Base-by-base conservation (phyloP, 2,329 filamentous ascomycete genomes). In the Pyrenochaeta sp. region DNA sequence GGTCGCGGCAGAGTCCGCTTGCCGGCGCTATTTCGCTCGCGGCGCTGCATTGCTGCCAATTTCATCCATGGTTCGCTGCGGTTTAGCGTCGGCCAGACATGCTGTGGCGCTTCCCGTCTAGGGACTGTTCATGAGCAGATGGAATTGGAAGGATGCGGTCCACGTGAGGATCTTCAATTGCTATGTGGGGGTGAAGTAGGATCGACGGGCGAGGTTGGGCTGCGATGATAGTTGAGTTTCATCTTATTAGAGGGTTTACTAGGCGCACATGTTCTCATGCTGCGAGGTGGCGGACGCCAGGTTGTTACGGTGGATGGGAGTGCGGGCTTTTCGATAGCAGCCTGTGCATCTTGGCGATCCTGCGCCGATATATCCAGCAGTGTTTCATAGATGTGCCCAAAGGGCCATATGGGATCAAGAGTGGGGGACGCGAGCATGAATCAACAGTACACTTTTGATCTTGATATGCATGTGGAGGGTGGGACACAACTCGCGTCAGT, bases 31-130 rank as follows among this genome's bases (percentile, higher is more conserved):
- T 27, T 25, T 36, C 10, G 40, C 22, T n/a, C n/a, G 19, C 19
- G 1, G 19, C n/a, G 40, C 25, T 43, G 25, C 40, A n/a, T 19
- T 42, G 13, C n/a, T 42, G 39, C 39, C 39, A 25, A 25, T 8
- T 22, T 10, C 27, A 30, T 34, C 27, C 27, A 27, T 51, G 27
- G 39, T 51, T 43, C 27, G 19, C 25, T 40, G 22, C 15, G 49
- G 10, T 19, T 51, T 24, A 30, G 19, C 24, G 27, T 32, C 49
- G 27, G 49, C 49, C 15, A 44, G 39, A 40, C 19, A 43, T 15
- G 49, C 25, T 44, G 49, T 51, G 49, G 49, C 49, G 49, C 27
- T 32, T 19, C 22, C 13, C 22, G 34, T 37, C 32, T 27, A 51
- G 37, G 37, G n/a, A 30, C 37, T 24, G 24, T 42, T 19, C 39